A percentile compares a stretch with the other conserved stretches of the same genome.
These are phyloP conservation scores for Talaromyces ruber DNA, from an alignment of 495 filamentous ascomycete genomes.

Conservation along the genomic window DNA sequence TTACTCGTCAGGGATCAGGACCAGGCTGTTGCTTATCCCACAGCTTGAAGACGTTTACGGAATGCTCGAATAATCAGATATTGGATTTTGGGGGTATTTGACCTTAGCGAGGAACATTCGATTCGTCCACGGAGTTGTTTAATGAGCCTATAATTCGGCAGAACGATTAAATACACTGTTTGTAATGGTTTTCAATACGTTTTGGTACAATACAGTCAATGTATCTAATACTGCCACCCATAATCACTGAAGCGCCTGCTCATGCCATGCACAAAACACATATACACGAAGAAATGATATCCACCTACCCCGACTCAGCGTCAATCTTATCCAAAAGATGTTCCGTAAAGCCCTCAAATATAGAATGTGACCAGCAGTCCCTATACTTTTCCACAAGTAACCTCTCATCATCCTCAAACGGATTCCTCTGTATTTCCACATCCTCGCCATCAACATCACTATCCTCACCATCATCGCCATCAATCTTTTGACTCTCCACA, in stretches of 20 bases:
- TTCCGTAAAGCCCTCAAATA: conserved; percentile 63
- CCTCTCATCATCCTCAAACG: conserved; percentile 35
- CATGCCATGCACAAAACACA: not conserved
- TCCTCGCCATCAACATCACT: conserved; percentile 20
- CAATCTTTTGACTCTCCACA: conserved; percentile 50
- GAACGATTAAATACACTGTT: not conserved
- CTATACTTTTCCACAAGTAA: conserved; percentile 70
- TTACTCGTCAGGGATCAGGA: conserved; percentile 22
- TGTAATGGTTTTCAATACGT: not conserved
- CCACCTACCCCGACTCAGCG: conserved; percentile 1
- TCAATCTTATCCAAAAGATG: conserved; percentile 41
- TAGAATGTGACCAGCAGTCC: conserved; percentile 62
- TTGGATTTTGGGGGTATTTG: not conserved
- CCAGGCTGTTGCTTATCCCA: not conserved
- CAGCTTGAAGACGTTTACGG: not conserved
- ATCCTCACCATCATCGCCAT: conserved; percentile 23
- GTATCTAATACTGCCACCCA: not conserved
- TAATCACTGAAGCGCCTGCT: not conserved
- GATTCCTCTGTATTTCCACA: conserved; percentile 1
- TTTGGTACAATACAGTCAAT: not conserved
- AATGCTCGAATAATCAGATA: not conserved
- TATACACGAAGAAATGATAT: not conserved
- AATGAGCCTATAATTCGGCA: not conserved
- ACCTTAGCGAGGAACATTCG: not conserved
- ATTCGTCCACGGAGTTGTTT: not conserved